phyloP scores from a whole-genome alignment of 2,329 filamentous ascomycete genomes.

The Aureobasidium sp. region DNA sequence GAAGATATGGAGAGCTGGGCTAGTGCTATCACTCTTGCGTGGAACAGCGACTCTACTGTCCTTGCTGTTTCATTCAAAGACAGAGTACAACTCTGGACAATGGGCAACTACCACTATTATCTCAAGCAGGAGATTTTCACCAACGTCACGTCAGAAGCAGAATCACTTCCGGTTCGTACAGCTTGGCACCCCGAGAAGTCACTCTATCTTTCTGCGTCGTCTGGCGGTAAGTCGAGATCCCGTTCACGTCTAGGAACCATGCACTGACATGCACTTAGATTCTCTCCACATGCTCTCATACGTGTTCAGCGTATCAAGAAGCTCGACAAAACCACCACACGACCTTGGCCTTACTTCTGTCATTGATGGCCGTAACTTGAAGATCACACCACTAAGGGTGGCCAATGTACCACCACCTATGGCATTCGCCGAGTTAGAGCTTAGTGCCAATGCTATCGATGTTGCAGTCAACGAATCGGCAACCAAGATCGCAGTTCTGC shows the following conservation, averaged over 20 bases:
- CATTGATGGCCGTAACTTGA: slow-evolving; percentile 72
- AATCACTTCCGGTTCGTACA: slow-evolving; percentile 17
- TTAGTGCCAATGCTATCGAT: slow-evolving; percentile 59
- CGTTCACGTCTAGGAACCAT: too few relatives aligned
- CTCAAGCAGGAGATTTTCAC: slow-evolving; percentile 77
- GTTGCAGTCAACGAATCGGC: slow-evolving; percentile 62
- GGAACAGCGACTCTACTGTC: slow-evolving; percentile 90
- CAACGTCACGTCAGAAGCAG: neutral
- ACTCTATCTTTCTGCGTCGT: slow-evolving; percentile 30
- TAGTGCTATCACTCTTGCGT: slow-evolving; percentile 58
- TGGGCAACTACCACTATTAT: slow-evolving; percentile 97
- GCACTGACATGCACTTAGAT: neutral
- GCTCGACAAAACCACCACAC: slow-evolving; percentile 59
- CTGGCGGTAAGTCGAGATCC: neutral
- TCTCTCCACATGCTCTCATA: slow-evolving; percentile 45
- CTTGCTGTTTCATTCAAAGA: slow-evolving; percentile 70
- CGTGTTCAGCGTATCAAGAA: slow-evolving; percentile 57
- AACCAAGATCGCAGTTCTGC: slow-evolving; percentile 61
- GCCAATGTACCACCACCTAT: slow-evolving; percentile 90
- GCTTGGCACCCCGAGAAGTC: slow-evolving; percentile 82
- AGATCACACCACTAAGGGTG: slow-evolving; percentile 74
- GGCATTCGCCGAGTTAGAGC: slow-evolving; percentile 65
- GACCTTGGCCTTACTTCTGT: slow-evolving; percentile 76
- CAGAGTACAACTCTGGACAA: slow-evolving; percentile 84
- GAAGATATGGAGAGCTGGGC: slow-evolving; percentile 48